phyloP scores from a whole-genome alignment of 768 basidiomycete species.

The Rhodotorula toruloides region DNA sequence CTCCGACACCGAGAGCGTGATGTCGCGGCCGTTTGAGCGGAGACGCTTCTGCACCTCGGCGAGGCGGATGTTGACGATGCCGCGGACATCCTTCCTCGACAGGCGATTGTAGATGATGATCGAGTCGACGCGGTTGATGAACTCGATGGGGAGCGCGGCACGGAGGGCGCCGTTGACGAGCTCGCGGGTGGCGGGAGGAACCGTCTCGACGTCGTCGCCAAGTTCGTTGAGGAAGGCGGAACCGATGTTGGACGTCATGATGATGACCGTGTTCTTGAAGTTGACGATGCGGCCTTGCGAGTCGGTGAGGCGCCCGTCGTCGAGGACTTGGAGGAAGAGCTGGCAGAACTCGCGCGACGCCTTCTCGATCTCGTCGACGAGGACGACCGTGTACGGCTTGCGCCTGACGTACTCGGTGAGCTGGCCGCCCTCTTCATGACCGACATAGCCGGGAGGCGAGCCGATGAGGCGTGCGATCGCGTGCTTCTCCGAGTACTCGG shows the following conservation, averaged over 20 bases:
- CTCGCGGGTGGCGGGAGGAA: slow-evolving; percentile 39
- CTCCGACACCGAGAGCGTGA: slow-evolving; percentile 69
- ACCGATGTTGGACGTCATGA: slow-evolving; percentile 48
- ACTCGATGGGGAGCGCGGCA: slow-evolving; percentile 50
- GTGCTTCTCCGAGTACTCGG: slow-evolving; percentile 83
- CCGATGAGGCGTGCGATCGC: slow-evolving; percentile 86
- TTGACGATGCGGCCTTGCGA: slow-evolving; percentile 49
- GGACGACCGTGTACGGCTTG: slow-evolving; percentile 33
- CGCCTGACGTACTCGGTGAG: slow-evolving; percentile 40
- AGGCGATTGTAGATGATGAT: slow-evolving; percentile 6
- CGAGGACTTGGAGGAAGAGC: slow-evolving; percentile 50
- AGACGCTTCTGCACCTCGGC: slow-evolving; percentile 79
- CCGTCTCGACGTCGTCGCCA: slow-evolving; percentile 45
- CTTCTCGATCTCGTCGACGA: slow-evolving; percentile 47
- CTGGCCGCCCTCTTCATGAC: slow-evolving; percentile 75
- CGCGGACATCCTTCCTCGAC: slow-evolving; percentile 60
- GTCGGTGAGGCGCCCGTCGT: slow-evolving; percentile 51
- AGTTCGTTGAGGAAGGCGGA: slow-evolving; percentile 49
- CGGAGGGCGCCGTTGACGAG: slow-evolving; percentile 48
- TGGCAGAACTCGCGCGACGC: slow-evolving; percentile 49
- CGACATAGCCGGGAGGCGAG: slow-evolving; percentile 70
- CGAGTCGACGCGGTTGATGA: slow-evolving; percentile 24
- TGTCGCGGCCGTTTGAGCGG: slow-evolving; percentile 62
- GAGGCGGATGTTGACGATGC: slow-evolving; percentile 83
- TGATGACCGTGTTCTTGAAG: slow-evolving; percentile 47